Evolutionary conservation across 345 rosid genomes (phyloP).

Genomic region (Brassica carinata): DNA sequence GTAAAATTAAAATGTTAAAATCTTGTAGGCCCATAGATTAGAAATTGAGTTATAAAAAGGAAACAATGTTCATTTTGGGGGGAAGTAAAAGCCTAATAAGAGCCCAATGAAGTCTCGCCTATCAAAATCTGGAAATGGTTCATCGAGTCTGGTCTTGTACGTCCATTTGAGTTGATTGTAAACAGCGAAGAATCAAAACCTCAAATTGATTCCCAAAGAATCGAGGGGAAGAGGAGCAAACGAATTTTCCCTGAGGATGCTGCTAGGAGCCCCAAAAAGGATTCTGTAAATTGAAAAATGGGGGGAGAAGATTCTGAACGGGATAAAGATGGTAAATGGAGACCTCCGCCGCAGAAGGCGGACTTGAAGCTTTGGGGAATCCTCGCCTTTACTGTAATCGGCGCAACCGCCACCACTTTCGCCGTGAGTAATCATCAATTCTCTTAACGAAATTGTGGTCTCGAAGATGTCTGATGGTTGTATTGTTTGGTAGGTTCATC

Average conservation of each 20-base stretch:
- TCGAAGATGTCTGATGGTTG: slow-evolving; percentile 28
- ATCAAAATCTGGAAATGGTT: neutral
- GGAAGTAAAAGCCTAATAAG: neutral
- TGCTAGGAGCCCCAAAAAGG: neutral
- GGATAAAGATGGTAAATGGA: slow-evolving; percentile 48
- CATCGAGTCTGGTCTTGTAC: neutral
- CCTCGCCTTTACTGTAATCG: slow-evolving; percentile 68
- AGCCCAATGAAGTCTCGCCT: neutral
- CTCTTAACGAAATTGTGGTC: neutral
- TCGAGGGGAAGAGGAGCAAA: neutral
- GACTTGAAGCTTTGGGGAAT: slow-evolving; percentile 75
- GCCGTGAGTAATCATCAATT: slow-evolving; percentile 51
- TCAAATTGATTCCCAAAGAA: neutral
- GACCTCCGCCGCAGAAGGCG: slow-evolving; percentile 44
- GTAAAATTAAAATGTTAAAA: neutral
- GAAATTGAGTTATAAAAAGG: neutral
- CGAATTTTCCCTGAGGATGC: neutral
- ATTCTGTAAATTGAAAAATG: slow-evolving; percentile 36
- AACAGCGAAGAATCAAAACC: neutral
- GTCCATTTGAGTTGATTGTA: neutral
- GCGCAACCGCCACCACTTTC: slow-evolving; percentile 90
- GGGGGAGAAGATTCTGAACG: slow-evolving; percentile 46
- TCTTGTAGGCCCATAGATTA: neutral
- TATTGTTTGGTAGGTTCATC: slow-evolving; percentile 60
- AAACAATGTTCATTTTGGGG: neutral